These are phyloP conservation scores for Eucalyptus cloeziana DNA, from an alignment of 345 rosid species.

Conservation along the genomic window DNA sequence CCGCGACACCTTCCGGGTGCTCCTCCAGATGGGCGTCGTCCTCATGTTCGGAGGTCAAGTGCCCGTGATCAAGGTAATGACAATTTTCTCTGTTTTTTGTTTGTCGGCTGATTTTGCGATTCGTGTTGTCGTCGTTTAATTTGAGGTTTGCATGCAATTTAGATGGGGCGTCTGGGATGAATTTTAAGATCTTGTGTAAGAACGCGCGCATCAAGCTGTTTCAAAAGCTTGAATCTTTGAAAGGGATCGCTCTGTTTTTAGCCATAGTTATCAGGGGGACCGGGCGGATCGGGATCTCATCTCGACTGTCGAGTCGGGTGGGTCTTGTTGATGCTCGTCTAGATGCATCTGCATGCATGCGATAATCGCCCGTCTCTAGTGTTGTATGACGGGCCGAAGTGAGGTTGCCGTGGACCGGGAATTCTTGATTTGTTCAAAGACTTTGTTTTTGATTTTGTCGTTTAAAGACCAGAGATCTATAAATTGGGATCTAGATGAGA, in stretches of 20 bases:
- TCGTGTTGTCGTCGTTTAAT: background rate
- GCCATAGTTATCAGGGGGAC: background rate
- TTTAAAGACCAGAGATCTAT: background rate
- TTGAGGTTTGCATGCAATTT: background rate
- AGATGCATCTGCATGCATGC: background rate
- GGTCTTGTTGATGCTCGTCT: background rate
- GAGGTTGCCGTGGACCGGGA: background rate
- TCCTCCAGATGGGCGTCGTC: conserved; percentile 16
- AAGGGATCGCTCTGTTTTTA: background rate
- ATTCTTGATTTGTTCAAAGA: background rate
- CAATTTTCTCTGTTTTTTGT: background rate
- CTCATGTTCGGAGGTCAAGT: conserved; percentile 14
- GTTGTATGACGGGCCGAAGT: background rate
- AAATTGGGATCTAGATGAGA: background rate
- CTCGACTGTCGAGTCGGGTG: background rate
- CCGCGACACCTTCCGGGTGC: conserved; percentile 15
- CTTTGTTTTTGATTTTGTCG: background rate
- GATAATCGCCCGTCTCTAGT: background rate
- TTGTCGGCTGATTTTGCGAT: background rate
- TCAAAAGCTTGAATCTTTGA: background rate
- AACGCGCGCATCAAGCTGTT: background rate
- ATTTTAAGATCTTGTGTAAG: background rate
- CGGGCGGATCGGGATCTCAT: background rate
- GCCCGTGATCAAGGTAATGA: conserved; percentile 5
- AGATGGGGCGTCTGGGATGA: background rate